Evolutionary conservation across 345 rosid species (phyloP), one percentile per base, ranked within the genome.

Genomic region (Dovyalis caffra): DNA sequence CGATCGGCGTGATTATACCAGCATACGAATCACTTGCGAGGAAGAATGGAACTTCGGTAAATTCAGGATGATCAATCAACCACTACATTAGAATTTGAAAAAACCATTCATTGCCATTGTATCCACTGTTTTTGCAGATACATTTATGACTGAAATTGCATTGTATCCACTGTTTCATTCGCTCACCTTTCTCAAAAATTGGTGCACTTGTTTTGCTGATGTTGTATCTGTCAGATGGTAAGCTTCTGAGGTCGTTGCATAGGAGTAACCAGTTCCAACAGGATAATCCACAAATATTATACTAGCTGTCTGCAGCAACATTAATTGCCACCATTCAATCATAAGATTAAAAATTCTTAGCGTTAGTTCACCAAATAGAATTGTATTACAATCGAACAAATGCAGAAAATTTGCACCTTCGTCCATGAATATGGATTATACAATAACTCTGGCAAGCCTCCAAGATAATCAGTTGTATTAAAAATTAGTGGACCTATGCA

Each of bases 401-500:
- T 34, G 8, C 29, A 28, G 28, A 40, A 23, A 29, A 2, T 20
- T 51, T 71, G 66, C n/a, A 80, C 83, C 83, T 80, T 71, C 8
- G 83, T 80, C 83, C 83, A 80, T 71, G 83, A 35, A 25, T 61
- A 67, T 20, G 76, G 74, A 26, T 75, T 66, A 20, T 28, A 51
- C 5, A 37, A 28, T 26, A 80, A 28, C 8, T 31, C 14, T 26
- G 83, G 83, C 58, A 80, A 45, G 28, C 83, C 75, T 23, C 79
- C 83, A 25, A 7, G 34, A 37, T 80, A 80, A 28, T 72, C 62
- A 23, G 47, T 49, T 34, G 32, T 15, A 61, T 71, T 66, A 45
- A 80, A 57, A 6, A 43, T 37, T 28, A 75, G 56, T 2, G 83
- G 83, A 47, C 83, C 83, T 80, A 16, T 16, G 53, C 53, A 47